A percentile compares a stretch with the other conserved stretches of the same genome.
Conservation (phyloP, 75 land plant species). For the Cunninghamia lanceolata region DNA sequence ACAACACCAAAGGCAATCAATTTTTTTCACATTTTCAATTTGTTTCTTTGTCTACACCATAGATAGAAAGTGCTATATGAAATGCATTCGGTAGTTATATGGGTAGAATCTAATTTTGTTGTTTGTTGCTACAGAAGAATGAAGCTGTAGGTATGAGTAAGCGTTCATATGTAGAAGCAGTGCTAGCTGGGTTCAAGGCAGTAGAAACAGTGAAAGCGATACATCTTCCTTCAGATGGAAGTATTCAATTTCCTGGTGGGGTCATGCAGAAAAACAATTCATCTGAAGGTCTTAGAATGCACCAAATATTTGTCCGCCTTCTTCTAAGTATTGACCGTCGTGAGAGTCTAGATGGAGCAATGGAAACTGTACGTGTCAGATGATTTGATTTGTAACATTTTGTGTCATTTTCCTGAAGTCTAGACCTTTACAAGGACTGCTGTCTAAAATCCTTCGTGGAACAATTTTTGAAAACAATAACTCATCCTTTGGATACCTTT, state of each 20-base stretch:
- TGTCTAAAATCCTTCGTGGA: not conserved
- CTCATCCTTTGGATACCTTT: not conserved
- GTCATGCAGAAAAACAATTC: not conserved
- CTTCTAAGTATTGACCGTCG: constrained; percentile 95
- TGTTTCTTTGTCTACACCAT: not conserved
- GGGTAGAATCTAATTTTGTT: not conserved
- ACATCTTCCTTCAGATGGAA: constrained; percentile 14
- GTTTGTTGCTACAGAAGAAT: constrained; percentile 42
- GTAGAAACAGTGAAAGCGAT: constrained; percentile 54
- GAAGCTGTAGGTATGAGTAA: constrained; percentile 80
- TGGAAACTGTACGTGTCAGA: constrained; percentile 76
- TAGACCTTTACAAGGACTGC: not conserved
- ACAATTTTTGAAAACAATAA: not conserved
- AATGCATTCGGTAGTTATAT: not conserved
- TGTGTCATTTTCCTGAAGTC: not conserved
- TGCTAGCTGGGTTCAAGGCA: constrained; percentile 66
- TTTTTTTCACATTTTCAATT: not conserved
- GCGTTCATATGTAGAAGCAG: constrained; percentile 87
- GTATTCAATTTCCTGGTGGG: not conserved
- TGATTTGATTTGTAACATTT: not conserved
- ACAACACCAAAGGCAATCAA: constrained; percentile 92
- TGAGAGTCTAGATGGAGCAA: constrained; percentile 75
- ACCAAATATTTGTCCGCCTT: constrained; percentile 67
- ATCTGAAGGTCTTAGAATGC: constrained; percentile 12
- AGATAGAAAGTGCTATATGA: not conserved